Percentiles rank a stretch among this genome's conserved stretches.
Conservation (phyloP, 768 basidiomycete species). For the Epithele typhae region DNA sequence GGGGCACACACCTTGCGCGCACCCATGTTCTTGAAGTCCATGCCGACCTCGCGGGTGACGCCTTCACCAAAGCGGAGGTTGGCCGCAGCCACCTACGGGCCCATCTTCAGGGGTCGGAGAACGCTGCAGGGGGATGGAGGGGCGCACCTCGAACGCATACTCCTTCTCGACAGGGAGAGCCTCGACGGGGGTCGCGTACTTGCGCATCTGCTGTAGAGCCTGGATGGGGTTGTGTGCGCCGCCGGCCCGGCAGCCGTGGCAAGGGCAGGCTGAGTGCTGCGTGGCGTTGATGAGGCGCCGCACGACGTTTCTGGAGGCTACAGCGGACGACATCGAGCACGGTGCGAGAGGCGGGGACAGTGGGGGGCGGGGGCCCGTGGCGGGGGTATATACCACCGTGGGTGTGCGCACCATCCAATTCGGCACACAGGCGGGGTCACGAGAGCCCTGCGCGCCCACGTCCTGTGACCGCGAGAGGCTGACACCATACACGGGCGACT, state of each 20-base stretch:
- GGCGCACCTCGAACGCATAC: conserved; percentile 80
- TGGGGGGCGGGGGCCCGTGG: background rate
- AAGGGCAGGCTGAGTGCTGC: conserved; percentile 73
- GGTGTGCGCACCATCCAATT: no score
- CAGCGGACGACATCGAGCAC: conserved; percentile 14
- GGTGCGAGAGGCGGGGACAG: conserved; percentile 5
- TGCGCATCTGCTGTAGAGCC: conserved; percentile 60
- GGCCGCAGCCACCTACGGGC: conserved; percentile 69
- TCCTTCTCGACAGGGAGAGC: conserved; percentile 59
- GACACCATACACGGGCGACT: no score
- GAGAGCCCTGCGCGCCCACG: no score
- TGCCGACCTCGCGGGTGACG: conserved; percentile 85
- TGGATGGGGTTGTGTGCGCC: conserved; percentile 37
- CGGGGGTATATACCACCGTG: no score
- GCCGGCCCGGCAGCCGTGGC: conserved; percentile 59
- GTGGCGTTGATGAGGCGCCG: conserved; percentile 71
- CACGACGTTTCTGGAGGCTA: conserved; percentile 56
- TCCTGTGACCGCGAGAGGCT: no score
- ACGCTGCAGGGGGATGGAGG: no score
- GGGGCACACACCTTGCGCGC: conserved; percentile 64
- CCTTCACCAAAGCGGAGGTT: conserved; percentile 89
- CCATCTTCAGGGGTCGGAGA: no score
- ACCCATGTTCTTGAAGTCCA: conserved; percentile 93
- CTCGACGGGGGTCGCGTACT: conserved; percentile 75
- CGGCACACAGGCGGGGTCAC: no score